Evolutionary conservation across 768 basidiomycete species (phyloP).

Genomic region (Tricholomella constricta): DNA sequence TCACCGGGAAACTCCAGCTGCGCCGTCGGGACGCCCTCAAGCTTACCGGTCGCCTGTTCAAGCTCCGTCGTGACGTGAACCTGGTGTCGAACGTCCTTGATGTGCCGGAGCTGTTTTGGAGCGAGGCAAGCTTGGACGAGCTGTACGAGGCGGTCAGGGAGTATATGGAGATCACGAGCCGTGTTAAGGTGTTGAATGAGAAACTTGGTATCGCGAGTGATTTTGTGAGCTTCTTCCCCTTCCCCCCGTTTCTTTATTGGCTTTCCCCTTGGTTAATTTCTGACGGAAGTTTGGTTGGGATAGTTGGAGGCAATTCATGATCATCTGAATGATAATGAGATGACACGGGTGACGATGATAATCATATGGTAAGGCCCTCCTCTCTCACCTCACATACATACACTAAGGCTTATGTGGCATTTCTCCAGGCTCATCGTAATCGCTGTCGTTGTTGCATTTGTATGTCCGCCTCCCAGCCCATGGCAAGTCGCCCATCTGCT

Average conservation of each 20-base stretch:
- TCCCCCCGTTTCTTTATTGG: not conserved
- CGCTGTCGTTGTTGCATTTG: slow-evolving; percentile 86
- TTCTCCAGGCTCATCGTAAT: slow-evolving; percentile 79
- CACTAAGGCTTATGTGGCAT: slow-evolving; percentile 21
- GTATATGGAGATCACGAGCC: slow-evolving; percentile 87
- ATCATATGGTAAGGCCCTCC: slow-evolving; percentile 45
- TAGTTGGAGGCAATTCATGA: slow-evolving; percentile 93
- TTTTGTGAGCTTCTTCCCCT: slow-evolving; percentile 57
- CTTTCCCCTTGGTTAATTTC: no score
- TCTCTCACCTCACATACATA: slow-evolving; percentile 14
- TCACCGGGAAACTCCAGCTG: slow-evolving; percentile 73
- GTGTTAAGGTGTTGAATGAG: slow-evolving; percentile 87
- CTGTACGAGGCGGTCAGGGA: slow-evolving; percentile 92
- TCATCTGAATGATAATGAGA: slow-evolving; percentile 85
- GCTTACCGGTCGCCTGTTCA: slow-evolving; percentile 85
- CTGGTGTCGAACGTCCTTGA: slow-evolving; percentile 92
- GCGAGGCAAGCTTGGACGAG: slow-evolving; percentile 85
- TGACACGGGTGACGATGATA: slow-evolving; percentile 82
- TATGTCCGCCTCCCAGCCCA: slow-evolving; percentile 34
- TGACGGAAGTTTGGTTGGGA: slow-evolving; percentile 35
- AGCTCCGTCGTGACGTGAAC: slow-evolving; percentile 85
- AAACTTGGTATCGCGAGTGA: slow-evolving; percentile 86
- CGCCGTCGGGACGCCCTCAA: slow-evolving; percentile 82
- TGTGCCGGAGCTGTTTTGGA: slow-evolving; percentile 94
- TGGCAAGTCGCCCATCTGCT: not conserved